Evolutionary conservation across 164 flowering plant genomes (phyloP).

Genomic region (Litsea cubeba): DNA sequence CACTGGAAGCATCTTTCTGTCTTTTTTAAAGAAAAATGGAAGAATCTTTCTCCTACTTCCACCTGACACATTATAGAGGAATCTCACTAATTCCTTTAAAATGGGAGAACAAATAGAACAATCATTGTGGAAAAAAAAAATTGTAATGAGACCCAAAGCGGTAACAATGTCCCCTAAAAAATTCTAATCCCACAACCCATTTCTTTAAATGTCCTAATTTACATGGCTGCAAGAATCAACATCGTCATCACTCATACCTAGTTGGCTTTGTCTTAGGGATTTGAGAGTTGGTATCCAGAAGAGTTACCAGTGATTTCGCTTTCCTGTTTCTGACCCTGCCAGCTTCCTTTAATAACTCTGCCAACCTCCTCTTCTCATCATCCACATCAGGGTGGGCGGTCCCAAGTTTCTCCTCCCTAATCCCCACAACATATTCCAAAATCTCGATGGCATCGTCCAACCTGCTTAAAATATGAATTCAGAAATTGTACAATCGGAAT

Average conservation of each 20-base stretch:
- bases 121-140: not conserved
- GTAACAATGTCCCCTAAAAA: slow-evolving; percentile 5
- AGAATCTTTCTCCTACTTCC: not conserved
- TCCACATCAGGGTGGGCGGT: slow-evolving; percentile 86
- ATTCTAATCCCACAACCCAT: slow-evolving; percentile 7
- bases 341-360: slow-evolving; percentile 67
- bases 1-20: not conserved
- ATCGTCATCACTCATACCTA: slow-evolving; percentile 19
- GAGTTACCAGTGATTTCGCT: slow-evolving; percentile 61
- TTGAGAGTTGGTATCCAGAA: slow-evolving; percentile 50
- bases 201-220: slow-evolving; percentile 13
- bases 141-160: not conserved
- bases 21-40: not conserved
- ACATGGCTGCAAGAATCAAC: slow-evolving; percentile 8
- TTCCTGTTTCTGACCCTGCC: slow-evolving; percentile 67
- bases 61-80: not conserved
- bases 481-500: not conserved
- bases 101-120: slow-evolving; percentile 3
- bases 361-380: slow-evolving; percentile 76
- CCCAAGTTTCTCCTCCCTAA: slow-evolving; percentile 88
- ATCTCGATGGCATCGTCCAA: slow-evolving; percentile 78
- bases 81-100: not conserved
- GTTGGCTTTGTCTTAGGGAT: slow-evolving; percentile 21
- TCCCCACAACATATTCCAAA: slow-evolving; percentile 62
- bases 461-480: slow-evolving; percentile 30